Evolutionary conservation across 768 basidiomycete genomes (phyloP).

Genomic region (Scleroderma citrinum): DNA sequence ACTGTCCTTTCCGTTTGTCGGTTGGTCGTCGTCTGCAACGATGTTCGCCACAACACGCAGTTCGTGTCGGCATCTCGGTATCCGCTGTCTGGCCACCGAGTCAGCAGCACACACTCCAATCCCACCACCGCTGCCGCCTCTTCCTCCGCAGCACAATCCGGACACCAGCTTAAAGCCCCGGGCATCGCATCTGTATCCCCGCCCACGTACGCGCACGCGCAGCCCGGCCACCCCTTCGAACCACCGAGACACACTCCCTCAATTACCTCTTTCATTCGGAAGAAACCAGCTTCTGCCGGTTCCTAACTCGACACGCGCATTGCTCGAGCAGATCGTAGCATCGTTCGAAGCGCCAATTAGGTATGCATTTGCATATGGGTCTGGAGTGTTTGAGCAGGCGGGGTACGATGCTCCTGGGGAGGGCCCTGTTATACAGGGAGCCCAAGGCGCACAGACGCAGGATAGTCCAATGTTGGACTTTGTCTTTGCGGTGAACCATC

Average conservation of each 20-base stretch:
- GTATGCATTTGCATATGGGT: conserved; percentile 97
- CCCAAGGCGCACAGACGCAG: too few species aligned
- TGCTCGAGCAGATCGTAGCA: conserved; percentile 73
- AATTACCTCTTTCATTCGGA: conserved; percentile 68
- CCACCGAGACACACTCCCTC: conserved; percentile 36
- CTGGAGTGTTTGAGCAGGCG: conserved; percentile 91
- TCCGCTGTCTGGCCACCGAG: conserved; percentile 24
- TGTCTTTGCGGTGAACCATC: conserved; percentile 91
- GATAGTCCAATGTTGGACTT: conserved; percentile 87
- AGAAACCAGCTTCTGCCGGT: conserved; percentile 79
- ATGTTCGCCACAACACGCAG: conserved; percentile 20
- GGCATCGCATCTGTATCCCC: conserved; percentile 36
- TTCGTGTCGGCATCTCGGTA: conserved; percentile 9
- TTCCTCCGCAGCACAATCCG: conserved; percentile 18
- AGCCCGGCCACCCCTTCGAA: conserved; percentile 15
- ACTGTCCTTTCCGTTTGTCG: conserved; percentile 7
- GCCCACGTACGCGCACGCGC: conserved; percentile 27
- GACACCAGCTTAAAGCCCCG: conserved; percentile 23
- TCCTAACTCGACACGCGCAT: conserved; percentile 68
- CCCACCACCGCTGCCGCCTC: conserved; percentile 23
- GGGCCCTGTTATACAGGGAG: conserved; percentile 20
- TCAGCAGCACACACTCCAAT: conserved; percentile 17
- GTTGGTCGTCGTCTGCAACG: conserved; percentile 11
- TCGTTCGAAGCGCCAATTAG: conserved; percentile 88
- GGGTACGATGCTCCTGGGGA: conserved; percentile 48